Evolutionary conservation across 768 basidiomycete species (phyloP).

Genomic region (Lentinula raphanica): DNA sequence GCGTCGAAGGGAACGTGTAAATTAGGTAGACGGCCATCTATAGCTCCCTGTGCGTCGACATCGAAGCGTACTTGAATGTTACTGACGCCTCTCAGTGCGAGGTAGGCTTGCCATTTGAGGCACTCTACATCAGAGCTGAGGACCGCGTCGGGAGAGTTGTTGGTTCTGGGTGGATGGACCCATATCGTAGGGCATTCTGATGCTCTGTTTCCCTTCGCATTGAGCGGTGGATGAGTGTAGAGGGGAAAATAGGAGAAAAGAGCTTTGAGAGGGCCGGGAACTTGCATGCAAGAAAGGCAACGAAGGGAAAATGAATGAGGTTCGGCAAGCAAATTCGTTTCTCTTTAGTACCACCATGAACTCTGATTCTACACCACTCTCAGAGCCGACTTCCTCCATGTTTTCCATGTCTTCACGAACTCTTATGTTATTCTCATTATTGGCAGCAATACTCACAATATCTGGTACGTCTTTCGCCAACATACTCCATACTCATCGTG

Average conservation of each 20-base stretch:
- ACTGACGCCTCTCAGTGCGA: constrained; percentile 40
- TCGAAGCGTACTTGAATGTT: constrained; percentile 59
- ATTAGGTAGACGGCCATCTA: constrained; percentile 66
- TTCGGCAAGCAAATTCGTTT: not conserved
- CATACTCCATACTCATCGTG: not conserved
- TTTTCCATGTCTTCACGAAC: constrained; percentile 1
- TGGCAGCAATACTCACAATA: not conserved
- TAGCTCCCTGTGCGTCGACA: constrained; percentile 61
- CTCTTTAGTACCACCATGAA: not conserved
- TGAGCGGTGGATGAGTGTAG: constrained; percentile 41
- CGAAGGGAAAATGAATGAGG: not conserved
- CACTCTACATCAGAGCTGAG: constrained; percentile 52
- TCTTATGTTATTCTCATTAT: not conserved
- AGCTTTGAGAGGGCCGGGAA: constrained; percentile 36
- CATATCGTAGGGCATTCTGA: constrained; percentile 49
- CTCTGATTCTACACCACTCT: not conserved
- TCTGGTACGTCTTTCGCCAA: not conserved
- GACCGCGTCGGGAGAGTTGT: not conserved
- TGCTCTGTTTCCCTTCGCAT: constrained; percentile 19
- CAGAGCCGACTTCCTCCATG: not conserved
- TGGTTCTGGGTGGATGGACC: constrained; percentile 39
- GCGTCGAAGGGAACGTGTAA: constrained; percentile 48
- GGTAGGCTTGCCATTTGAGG: constrained; percentile 84
- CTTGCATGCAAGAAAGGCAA: constrained; percentile 14
- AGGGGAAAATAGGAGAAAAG: constrained; percentile 62